Base-by-base conservation (phyloP, 768 basidiomycete genomes). In the Suillus paluster region DNA sequence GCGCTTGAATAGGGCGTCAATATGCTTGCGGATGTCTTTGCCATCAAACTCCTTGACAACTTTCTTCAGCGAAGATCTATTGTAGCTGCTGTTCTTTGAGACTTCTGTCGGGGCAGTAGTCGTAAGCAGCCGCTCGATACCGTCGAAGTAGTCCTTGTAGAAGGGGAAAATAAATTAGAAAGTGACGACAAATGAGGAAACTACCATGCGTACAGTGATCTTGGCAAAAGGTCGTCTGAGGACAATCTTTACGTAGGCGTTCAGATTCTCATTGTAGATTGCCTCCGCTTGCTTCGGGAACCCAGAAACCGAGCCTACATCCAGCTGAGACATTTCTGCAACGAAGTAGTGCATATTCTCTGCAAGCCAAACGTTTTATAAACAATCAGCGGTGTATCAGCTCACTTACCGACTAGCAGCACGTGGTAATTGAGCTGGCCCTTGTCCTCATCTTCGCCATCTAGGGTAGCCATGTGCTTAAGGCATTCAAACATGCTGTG, bases 321-420 rank as follows among this genome's bases (percentile, higher is more conserved):
- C 84, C 68, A 94, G 80, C 66, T 84, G 85, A 0, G 88, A 83
- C 38, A 91, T 87, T 70, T 97, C 95, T 0, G 89, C 86, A 41
- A 95, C 85, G 71, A 97, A 97, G 70, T 91, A 89, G 66, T 96
- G 92, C 95, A 97, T 97, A 72, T 99, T 99, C 76, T 97, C 97
- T 99, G 71, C 2, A 33, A 25, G 60, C 17, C 10, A 12, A n/a
- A 52, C 30, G 2, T 67, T 45, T 33, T 54, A 42, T n/a, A 52
- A 17, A 19, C 7, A 2, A 39, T 15, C 44, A 8, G 14, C 33
- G 33, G 15, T n/a, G 5, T 14, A n/a, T 10, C 14, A 4, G 9
- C 45, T 6, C 38, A 75, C 91, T 68, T 69, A 96, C 97, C 97
- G 60, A 98, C 91, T 63, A 99, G 81, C 69, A 97, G 90, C 67